Base-by-base conservation (phyloP, 352 stramenopile genomes). In the Globisporangium paroecandrum region DNA sequence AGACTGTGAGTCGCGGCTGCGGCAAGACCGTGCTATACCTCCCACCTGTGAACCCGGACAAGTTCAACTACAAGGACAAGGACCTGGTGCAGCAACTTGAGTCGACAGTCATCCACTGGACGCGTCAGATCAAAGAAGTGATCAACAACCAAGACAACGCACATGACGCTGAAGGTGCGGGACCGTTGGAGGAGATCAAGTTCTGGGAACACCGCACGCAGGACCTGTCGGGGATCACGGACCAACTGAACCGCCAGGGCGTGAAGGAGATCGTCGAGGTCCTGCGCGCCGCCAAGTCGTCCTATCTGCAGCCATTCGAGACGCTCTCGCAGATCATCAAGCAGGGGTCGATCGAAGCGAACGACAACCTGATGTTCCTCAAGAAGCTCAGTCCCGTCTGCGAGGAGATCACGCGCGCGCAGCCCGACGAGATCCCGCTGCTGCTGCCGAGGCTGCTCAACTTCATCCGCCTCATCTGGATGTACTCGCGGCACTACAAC, bases 31-130 rank as follows among this genome's bases (percentile, higher is more conserved):
- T 98, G 38, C 72, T 98, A 24, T 98, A 98, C 66, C 72, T 98
- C 27, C 91, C 93, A 2, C 81, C 89, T 0, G 89, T 97, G 53
- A 82, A 87, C 46, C 73, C 93, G 6, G 74, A 82, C 70, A 89
- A 96, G 62, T 85, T 94, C 62, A 95, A 95, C 67, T 77, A 91
- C 74, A 93, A 92, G 58, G 81, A 98, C 77, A 98, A 99, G 75
- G 96, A 99, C 57, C 74, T 98, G 22, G 86, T 98, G 47, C 94
- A 99, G 76, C 93, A 98, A 59, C 75, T 99, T n/a, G 95, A 99
- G 71, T 97, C 89, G 34, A 98, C 93, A 0, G 94, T 98, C 7
- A 98, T 99, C 69, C 93, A 98, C 73, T 99, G 96, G 96, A 99
- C 96, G 29, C 76, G 95, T 3, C 96, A 99, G 71, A 98, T 99